phyloP scores from a whole-genome alignment of 306 rosid genomes.

The Lathyrus sativus region DNA sequence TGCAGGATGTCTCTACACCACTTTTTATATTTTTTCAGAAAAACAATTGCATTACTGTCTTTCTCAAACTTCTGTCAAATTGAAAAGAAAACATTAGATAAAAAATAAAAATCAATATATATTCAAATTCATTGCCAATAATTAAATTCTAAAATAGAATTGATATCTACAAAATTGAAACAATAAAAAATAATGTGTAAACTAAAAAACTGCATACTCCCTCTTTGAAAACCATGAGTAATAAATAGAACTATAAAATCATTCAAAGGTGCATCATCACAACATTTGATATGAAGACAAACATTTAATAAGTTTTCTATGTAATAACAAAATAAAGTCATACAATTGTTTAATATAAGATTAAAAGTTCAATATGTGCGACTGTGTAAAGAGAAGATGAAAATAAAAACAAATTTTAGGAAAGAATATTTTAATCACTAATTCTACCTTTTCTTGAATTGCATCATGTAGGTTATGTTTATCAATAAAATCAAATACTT shows the following conservation, averaged over 20 bases:
- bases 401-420: slow-evolving; percentile 17
- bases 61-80: no score
- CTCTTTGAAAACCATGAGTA: slow-evolving; percentile 92
- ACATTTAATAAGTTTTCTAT: slow-evolving; percentile 73
- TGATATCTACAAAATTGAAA: no score
- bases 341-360: slow-evolving; percentile 22
- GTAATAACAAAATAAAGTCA: slow-evolving; percentile 31
- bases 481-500: slow-evolving; percentile 86
- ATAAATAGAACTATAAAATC: slow-evolving; percentile 96
- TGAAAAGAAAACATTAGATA: no score
- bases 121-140: no score
- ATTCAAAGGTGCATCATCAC: slow-evolving; percentile 87
- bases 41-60: no score
- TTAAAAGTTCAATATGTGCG: slow-evolving; percentile 30
- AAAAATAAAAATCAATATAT: no score
- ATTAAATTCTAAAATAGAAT: no score
- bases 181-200: no score
- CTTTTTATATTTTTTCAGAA: no score
- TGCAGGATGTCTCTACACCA: no score
- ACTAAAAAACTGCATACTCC: no score
- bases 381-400: slow-evolving; percentile 14
- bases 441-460: slow-evolving; percentile 82
- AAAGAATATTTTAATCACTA: slow-evolving; percentile 4
- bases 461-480: slow-evolving; percentile 75
- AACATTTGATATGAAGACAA: slow-evolving; percentile 66